phyloP scores from a whole-genome alignment of 2,329 filamentous ascomycete species.

The Colletotrichum tofieldiae region DNA sequence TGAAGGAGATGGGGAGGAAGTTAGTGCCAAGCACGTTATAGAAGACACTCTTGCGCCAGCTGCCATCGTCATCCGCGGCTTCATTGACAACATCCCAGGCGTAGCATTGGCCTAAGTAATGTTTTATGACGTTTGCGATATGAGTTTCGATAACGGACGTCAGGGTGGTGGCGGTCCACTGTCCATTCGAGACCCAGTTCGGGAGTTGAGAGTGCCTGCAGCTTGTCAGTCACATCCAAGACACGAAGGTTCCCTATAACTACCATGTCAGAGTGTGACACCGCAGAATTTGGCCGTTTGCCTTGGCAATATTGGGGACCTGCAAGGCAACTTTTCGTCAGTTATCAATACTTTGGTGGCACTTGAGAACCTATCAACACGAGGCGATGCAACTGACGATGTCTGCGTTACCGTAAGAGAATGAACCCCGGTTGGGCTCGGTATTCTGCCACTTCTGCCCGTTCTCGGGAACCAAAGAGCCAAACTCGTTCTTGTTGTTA shows the following conservation, averaged over 20 bases:
- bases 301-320: slow-evolving; percentile 63
- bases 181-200: slow-evolving; percentile 45
- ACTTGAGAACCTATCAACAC: too few relatives aligned
- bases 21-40: slow-evolving; percentile 63
- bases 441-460: slow-evolving; percentile 56
- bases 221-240: slow-evolving; percentile 3
- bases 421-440: neutral
- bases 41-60: slow-evolving; percentile 62
- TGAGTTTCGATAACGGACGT: slow-evolving; percentile 65
- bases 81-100: slow-evolving; percentile 70
- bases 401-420: slow-evolving; percentile 37
- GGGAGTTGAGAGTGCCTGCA: slow-evolving; percentile 45
- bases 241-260: slow-evolving; percentile 41
- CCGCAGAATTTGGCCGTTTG: slow-evolving; percentile 67
- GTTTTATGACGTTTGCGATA: slow-evolving; percentile 61
- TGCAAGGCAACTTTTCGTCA: neutral
- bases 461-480: slow-evolving; percentile 74
- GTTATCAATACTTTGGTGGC: neutral
- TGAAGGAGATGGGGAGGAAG: slow-evolving; percentile 67
- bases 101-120: slow-evolving; percentile 64
- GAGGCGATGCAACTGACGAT: slow-evolving; percentile 25
- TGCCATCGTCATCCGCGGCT: slow-evolving; percentile 61
- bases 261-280: slow-evolving; percentile 75
- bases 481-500: slow-evolving; percentile 70
- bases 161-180: slow-evolving; percentile 37